Conservation (phyloP, 495 filamentous ascomycete species). For the Aspergillus funiculosus region DNA sequence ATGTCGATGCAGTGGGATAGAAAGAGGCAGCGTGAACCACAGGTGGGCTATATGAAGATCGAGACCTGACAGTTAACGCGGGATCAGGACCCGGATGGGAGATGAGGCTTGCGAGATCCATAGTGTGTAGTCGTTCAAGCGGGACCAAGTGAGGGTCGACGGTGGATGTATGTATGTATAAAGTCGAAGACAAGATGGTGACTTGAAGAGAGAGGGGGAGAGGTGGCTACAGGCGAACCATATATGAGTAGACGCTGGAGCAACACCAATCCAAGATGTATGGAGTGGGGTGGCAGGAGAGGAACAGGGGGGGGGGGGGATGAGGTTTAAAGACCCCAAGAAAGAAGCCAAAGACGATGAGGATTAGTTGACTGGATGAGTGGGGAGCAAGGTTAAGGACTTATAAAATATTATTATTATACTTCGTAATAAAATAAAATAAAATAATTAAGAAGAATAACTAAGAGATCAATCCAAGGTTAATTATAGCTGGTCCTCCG, state of each 20-base stretch:
- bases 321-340: slow-evolving; percentile 22
- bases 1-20: slow-evolving; percentile 22
- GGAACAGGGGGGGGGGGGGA: slow-evolving; percentile 16
- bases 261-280: slow-evolving; percentile 17
- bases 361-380: slow-evolving; percentile 9
- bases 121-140: slow-evolving; percentile 20
- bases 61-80: slow-evolving; percentile 12
- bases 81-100: slow-evolving; percentile 28
- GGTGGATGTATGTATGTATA: slow-evolving; percentile 7
- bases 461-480: slow-evolving; percentile 14
- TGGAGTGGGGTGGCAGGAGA: slow-evolving; percentile 17
- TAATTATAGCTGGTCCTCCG: slow-evolving; percentile 19
- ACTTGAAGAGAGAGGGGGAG: not conserved
- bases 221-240: slow-evolving; percentile 18
- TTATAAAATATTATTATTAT: slow-evolving; percentile 6
- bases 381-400: slow-evolving; percentile 16
- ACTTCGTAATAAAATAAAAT: not conserved
- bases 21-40: slow-evolving; percentile 22
- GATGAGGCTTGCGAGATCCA: slow-evolving; percentile 45
- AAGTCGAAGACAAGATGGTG: slow-evolving; percentile 6
- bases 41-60: slow-evolving; percentile 25
- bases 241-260: slow-evolving; percentile 18
- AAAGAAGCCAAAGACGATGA: slow-evolving; percentile 11
- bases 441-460: slow-evolving; percentile 2
- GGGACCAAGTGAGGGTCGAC: slow-evolving; percentile 5